phyloP scores from a whole-genome alignment of 1,284 basidiomycete genomes.

The Trichosporon faecale region DNA sequence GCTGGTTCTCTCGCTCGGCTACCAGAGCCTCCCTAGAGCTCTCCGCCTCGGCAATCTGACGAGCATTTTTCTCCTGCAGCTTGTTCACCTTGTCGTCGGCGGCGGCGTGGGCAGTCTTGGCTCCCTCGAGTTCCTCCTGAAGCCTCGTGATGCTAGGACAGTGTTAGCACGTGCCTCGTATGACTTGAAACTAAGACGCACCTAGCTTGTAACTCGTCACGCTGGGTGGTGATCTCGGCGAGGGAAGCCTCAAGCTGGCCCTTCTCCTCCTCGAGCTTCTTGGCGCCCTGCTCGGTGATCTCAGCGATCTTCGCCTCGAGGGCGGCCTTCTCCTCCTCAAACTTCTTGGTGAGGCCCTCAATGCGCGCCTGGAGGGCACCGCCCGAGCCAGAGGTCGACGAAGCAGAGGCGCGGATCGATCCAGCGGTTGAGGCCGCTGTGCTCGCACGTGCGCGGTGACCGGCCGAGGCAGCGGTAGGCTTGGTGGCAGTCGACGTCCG shows the following conservation, averaged over 20 bases:
- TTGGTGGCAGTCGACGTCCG: conserved; percentile 3
- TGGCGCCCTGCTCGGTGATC: conserved; percentile 12
- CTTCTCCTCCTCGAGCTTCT: conserved; percentile 25
- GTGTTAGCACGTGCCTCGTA: neutral
- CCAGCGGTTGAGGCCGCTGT: conserved; percentile 9
- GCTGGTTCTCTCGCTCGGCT: conserved; percentile 19
- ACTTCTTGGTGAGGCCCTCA: conserved; percentile 22
- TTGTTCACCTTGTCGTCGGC: conserved; percentile 20
- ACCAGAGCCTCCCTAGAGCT: conserved; percentile 10
- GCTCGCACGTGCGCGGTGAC: conserved; percentile 16
- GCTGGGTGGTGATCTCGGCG: conserved; percentile 23
- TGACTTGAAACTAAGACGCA: conserved; percentile 18
- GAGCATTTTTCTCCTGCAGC: conserved; percentile 17
- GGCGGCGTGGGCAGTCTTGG: conserved; percentile 14
- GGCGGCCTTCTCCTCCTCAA: conserved; percentile 26
- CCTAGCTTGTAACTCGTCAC: conserved; percentile 31
- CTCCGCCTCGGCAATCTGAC: conserved; percentile 13
- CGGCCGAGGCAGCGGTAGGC: conserved; percentile 10
- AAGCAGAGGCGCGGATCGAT: conserved; percentile 5
- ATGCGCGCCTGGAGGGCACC: conserved; percentile 20
- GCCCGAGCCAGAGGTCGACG: conserved; percentile 19
- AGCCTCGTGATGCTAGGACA: conserved; percentile 15
- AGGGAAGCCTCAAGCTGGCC: conserved; percentile 27
- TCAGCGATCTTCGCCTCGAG: conserved; percentile 29
- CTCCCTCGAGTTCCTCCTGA: conserved; percentile 16